Conservation (phyloP, 192 early-diverging fungal species). For the Backusella tarrabulga region DNA sequence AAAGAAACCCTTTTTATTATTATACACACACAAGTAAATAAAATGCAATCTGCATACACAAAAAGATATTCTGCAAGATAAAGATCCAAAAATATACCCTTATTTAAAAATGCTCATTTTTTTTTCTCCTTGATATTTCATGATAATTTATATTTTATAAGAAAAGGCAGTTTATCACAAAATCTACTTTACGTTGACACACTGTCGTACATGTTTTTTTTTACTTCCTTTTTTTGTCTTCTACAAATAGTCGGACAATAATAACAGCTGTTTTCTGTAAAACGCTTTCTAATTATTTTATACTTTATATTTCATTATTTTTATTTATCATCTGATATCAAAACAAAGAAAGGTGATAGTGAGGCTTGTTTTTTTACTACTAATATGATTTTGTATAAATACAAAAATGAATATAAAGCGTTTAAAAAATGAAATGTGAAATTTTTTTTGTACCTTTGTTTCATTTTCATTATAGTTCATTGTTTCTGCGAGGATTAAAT, state of each 20-base stretch:
- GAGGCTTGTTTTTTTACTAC: neutral
- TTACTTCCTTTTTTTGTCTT: neutral
- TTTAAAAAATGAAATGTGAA: neutral
- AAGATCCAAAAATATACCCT: neutral
- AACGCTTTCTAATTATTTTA: neutral
- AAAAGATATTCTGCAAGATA: neutral
- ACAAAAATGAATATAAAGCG: neutral
- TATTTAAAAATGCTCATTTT: too few species aligned
- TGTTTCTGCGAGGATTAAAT: neutral
- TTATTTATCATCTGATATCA: neutral
- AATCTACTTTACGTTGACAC: neutral
- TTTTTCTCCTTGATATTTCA: neutral
- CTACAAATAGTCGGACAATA: neutral
- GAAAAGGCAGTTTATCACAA: neutral
- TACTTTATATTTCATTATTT: neutral
- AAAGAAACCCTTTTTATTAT: neutral
- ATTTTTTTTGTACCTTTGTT: conserved; percentile 1
- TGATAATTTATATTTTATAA: neutral
- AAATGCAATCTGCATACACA: neutral
- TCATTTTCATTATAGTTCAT: neutral
- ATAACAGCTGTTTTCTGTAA: neutral
- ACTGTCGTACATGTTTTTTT: neutral
- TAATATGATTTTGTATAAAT: neutral
- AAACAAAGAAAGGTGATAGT: neutral
- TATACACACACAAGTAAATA: neutral